A percentile compares a stretch with the other conserved stretches of the same genome.
phyloP scores from a whole-genome alignment of 345 rosid species.

The Gossypium sturtianum region DNA sequence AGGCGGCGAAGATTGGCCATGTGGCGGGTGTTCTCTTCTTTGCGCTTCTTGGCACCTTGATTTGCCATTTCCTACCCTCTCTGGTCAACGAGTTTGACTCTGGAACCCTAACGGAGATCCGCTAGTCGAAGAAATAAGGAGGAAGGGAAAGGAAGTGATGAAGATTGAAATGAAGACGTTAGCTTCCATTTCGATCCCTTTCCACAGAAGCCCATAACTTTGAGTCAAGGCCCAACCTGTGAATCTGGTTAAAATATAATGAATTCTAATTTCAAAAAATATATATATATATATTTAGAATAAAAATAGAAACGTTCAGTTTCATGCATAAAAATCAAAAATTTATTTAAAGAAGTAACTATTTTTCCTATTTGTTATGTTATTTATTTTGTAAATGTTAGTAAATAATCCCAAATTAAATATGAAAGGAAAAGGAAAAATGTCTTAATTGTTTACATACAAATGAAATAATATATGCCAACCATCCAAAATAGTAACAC shows the following conservation, averaged over 20 bases:
- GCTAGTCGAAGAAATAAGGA: not conserved
- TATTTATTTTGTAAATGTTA: too few species aligned
- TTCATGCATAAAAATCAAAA: too few species aligned
- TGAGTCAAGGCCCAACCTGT: not conserved
- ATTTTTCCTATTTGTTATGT: too few species aligned
- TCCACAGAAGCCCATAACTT: not conserved
- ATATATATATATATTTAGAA: too few species aligned
- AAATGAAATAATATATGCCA: too few species aligned
- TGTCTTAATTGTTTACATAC: too few species aligned
- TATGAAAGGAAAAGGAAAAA: too few species aligned
- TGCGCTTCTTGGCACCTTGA: constrained; percentile 93
- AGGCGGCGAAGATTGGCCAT: constrained; percentile 57
- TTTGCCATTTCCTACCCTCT: constrained; percentile 57
- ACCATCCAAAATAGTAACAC: too few species aligned
- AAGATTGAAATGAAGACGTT: not conserved
- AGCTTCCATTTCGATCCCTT: not conserved
- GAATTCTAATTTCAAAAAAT: too few species aligned
- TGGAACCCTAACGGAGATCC: not conserved
- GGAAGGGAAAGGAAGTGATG: not conserved
- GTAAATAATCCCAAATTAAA: too few species aligned
- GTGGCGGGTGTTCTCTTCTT: constrained; percentile 79
- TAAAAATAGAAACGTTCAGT: too few species aligned
- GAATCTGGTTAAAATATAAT: not conserved
- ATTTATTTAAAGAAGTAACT: too few species aligned
- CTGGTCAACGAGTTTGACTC: constrained; percentile 6